Percentiles rank a stretch among this genome's conserved stretches.
Conservation (phyloP, 176 grass and related monocot genomes). For the Urochloa ruziziensis region DNA sequence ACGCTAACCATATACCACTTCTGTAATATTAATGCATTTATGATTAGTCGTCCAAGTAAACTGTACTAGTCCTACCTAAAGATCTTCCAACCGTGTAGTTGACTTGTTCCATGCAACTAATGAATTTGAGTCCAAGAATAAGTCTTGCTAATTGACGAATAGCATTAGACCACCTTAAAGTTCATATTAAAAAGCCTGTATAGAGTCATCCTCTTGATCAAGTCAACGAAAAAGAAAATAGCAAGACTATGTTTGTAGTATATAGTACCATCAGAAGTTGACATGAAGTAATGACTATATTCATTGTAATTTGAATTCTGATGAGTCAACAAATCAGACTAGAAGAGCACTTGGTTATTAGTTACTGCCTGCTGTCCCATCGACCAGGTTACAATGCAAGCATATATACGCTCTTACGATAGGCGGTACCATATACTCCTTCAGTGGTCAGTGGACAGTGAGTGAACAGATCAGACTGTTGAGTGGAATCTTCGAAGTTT, state of each 20-base stretch:
- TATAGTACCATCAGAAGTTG: neutral
- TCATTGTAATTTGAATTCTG: neutral
- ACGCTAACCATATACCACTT: neutral
- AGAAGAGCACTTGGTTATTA: neutral
- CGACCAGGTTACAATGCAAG: neutral
- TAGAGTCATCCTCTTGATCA: neutral
- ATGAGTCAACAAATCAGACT: neutral
- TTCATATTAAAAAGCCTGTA: neutral
- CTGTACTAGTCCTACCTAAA: neutral
- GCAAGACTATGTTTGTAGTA: neutral
- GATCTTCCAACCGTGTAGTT: neutral
- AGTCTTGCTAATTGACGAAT: neutral
- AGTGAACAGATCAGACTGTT: neutral
- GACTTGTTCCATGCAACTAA: neutral
- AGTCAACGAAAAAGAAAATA: neutral
- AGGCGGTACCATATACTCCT: neutral
- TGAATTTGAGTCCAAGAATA: conserved; percentile 10
- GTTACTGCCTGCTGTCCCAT: neutral
- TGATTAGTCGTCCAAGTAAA: conserved; percentile 17
- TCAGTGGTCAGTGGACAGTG: neutral
- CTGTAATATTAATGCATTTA: neutral
- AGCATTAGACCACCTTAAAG: conserved; percentile 5
- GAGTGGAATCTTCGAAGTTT: neutral
- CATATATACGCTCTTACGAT: neutral
- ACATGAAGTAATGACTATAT: neutral